Percentiles rank a stretch among this genome's conserved stretches.
Conservation (phyloP, 495 filamentous ascomycete species). For the Staphylotrichum tortipilum region DNA sequence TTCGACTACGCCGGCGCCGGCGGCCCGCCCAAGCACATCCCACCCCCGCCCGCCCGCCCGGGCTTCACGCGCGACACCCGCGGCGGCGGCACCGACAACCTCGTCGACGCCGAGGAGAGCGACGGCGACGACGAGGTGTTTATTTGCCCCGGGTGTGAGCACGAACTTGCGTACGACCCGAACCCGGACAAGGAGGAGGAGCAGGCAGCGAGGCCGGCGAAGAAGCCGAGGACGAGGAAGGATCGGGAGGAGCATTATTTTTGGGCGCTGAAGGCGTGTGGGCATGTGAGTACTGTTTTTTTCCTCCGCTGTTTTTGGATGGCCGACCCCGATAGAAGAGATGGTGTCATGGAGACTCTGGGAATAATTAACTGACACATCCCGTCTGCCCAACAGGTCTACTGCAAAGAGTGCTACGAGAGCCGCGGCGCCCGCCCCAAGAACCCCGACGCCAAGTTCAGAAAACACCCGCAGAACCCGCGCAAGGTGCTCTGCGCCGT, state of each 20-base stretch:
- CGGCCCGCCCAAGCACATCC: background rate
- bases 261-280: constrained; percentile 43
- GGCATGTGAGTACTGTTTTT: constrained; percentile 32
- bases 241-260: constrained; percentile 41
- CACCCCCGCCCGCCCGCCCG: constrained; percentile 26
- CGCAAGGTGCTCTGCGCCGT: constrained; percentile 34
- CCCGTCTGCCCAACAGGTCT: constrained; percentile 29
- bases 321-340: no score
- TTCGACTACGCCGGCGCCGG: constrained; percentile 24
- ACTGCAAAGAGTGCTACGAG: constrained; percentile 38
- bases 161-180: constrained; percentile 39
- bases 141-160: constrained; percentile 40
- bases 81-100: no score
- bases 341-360: no score
- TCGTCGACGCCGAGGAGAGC: constrained; percentile 32
- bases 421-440: constrained; percentile 20
- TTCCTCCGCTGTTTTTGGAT: background rate
- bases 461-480: background rate
- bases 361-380: no score
- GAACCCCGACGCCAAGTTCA: constrained; percentile 21
- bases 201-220: constrained; percentile 20
- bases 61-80: constrained; percentile 36
- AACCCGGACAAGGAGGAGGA: constrained; percentile 24
- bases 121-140: constrained; percentile 14
- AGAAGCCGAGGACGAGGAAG: constrained; percentile 32